Base-by-base conservation (phyloP, 129 eudicot genomes). In the Apium graveolens region DNA sequence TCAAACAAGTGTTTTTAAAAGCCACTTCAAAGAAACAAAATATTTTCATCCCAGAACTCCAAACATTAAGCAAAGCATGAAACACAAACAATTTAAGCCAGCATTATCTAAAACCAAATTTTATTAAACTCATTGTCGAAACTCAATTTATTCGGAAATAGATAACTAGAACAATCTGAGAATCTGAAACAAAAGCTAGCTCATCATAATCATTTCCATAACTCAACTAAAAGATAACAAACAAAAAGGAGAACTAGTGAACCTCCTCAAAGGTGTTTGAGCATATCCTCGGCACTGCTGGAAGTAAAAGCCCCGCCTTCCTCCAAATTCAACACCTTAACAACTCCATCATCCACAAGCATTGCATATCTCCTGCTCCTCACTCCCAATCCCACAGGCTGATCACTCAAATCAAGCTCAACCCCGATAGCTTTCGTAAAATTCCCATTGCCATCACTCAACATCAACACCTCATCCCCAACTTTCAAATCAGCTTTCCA, bases 321-420 rank as follows among this genome's bases (percentile, higher is more conserved):
- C 82, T 95, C 98, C 85, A 95, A 83, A 82, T 95, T 90, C 84
- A 95, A 75, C 8, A 91, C 86, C 79, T 92, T 95, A 21, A 92
- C 98, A 41, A 95, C 89, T 3, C 96, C 96, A 80, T 95, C 93
- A n/a, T 90, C 98, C 11, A 90, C 94, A 42, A 89, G 78, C 98
- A 94, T 88, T 2, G 98, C 87, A 45, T 94, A 91, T 86, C 98
- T 88, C 83, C 91, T 91, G 0, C 97, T 91, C 89, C 97, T 80
- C 12, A 94, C 92, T 2, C 97, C 97, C n/a, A 94, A 70, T 11
- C 98, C 98, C 29, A 91, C 79, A 13, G 94, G 89, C 85, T 95
- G 87, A 82, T 95, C 97, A 5, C 91, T 91, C 88, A 95, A 79
- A 79, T 95, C 96, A 38, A 95, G 81, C 81, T 90, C 98, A 16